Base-by-base conservation (phyloP, 371 early-diverging fungal species). In the Apophysomyces variabilis region DNA sequence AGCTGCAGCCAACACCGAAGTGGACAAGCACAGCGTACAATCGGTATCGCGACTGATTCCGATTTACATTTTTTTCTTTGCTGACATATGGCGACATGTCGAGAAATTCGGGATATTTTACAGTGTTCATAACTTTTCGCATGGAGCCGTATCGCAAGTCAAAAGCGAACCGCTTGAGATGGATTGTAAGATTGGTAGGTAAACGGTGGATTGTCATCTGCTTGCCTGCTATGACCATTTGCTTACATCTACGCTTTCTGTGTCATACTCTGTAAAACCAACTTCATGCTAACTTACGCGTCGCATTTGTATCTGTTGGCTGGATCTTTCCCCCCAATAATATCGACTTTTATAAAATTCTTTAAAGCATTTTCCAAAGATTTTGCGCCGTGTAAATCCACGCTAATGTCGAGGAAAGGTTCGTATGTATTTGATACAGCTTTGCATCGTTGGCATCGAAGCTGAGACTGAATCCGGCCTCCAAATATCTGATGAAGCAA, bases 1-100 rank as follows among this genome's bases (percentile, higher is more conserved):
- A 87, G 58, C 89, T 80, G 62, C 89, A 89, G 0, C 90, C 77
- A 36, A 77, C 65, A 4, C 96, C 96, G 36, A 78, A 69, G 72
- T 95, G 96, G 0, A 90, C 92, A 13, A 93, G 80, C 0, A 94
- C 90, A 16, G 89, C 93, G 76, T 92, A 91, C 6, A 95, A 70
- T 1, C 76, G 68, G 69, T 95, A 95, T 7, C 54, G 54, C 16
- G 21, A 21, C 21, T 50, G 54, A 18, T 21, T n/a, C 9, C 21
- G 21, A 21, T 50, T 16, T 8, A 50, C 5, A 8, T 39, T 60
- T 59, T 73, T 57, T 32, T 70, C 68, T 62, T 67, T 58, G 60
- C 83, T 69, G 41, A 85, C 68, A 63, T 69, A 90, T 8, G 84
- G 81, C 4, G 80, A 68, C 74, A 90, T 79, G 54, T 90, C 85